Evolutionary conservation across 2,329 filamentous ascomycete genomes (phyloP).

Genomic region (Venturia nashicola): DNA sequence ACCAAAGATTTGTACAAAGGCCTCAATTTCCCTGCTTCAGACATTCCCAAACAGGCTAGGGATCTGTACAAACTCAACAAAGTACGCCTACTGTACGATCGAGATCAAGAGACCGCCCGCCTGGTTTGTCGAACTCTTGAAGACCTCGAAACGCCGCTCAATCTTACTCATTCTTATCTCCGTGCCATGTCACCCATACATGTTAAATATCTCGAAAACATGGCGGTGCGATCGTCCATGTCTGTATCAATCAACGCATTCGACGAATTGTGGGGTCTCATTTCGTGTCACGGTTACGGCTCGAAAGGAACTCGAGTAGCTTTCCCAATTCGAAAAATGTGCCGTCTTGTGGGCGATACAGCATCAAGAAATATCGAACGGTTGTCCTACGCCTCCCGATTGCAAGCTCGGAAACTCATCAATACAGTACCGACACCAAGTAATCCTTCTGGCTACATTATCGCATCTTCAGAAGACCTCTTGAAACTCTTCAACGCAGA

Average conservation of each 20-base stretch:
- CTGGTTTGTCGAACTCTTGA: conserved; percentile 67
- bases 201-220: conserved; percentile 74
- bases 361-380: conserved; percentile 80
- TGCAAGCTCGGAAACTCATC: conserved; percentile 80
- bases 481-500: conserved; percentile 78
- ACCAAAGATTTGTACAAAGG: conserved; percentile 80
- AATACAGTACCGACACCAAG: conserved; percentile 70
- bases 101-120: conserved; percentile 66
- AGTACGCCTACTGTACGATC: conserved; percentile 75
- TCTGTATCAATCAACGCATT: conserved; percentile 87
- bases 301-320: conserved; percentile 73
- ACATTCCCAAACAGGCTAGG: conserved; percentile 73
- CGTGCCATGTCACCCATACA: conserved; percentile 87
- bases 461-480: conserved; percentile 77
- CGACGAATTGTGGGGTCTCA: conserved; percentile 73
- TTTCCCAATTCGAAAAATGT: conserved; percentile 88
- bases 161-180: conserved; percentile 75
- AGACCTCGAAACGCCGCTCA: conserved; percentile 62
- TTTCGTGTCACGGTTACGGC: conserved; percentile 77
- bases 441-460: conserved; percentile 81
- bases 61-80: conserved; percentile 89
- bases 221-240: conserved; percentile 90
- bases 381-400: conserved; percentile 69
- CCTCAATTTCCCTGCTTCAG: conserved; percentile 76
- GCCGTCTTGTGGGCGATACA: conserved; percentile 72